Conservation (phyloP, 139 green algal species). For the Cymbomonas tetramitiformis region DNA sequence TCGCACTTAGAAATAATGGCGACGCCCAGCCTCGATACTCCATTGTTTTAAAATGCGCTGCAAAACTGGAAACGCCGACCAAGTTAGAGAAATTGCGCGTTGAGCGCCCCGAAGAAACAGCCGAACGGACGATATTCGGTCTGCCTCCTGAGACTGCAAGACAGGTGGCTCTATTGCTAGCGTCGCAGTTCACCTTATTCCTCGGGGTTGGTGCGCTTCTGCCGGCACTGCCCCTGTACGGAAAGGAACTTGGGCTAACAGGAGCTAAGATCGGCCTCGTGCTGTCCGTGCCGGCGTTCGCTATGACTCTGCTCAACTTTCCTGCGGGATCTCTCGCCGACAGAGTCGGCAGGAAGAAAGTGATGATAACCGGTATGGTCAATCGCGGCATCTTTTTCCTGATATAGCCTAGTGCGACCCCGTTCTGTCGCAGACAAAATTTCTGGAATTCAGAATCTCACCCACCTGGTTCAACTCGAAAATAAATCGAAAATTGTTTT, state of each 20-base stretch:
- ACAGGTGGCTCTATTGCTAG: neutral
- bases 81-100: neutral
- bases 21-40: too few species aligned
- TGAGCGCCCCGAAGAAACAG: neutral
- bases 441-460: too few species aligned
- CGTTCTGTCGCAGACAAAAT: too few species aligned
- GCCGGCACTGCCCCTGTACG: conserved; percentile 13
- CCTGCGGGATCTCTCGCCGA: conserved; percentile 1
- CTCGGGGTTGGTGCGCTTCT: conserved; percentile 12
- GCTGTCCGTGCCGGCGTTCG: conserved; percentile 8
- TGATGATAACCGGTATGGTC: conserved; percentile 15
- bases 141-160: neutral
- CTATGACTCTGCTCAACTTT: conserved; percentile 14
- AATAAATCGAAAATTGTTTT: too few species aligned
- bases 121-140: neutral
- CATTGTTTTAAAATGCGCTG: too few species aligned
- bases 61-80: too few species aligned
- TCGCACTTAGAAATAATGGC: too few species aligned
- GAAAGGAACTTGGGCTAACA: conserved; percentile 4
- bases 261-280: conserved; percentile 5
- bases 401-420: too few species aligned
- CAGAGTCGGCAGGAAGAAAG: conserved; percentile 3
- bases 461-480: too few species aligned
- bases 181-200: conserved; percentile 14
- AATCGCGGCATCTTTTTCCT: too few species aligned